Conservation (phyloP, 2,329 filamentous ascomycete genomes). For the Xylariaceae sp. region DNA sequence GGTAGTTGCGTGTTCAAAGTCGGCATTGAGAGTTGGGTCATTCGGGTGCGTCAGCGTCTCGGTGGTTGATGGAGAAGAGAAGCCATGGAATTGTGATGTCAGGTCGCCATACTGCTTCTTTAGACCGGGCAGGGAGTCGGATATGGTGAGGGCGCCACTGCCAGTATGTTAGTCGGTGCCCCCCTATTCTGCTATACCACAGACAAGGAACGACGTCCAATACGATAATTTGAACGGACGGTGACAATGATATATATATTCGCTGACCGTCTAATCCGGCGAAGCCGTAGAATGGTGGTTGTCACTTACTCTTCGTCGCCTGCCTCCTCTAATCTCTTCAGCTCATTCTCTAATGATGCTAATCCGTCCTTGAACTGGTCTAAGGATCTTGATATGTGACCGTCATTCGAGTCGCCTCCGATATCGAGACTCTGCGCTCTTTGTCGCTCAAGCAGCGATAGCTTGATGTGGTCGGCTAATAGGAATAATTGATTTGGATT, state of each 20-base stretch:
- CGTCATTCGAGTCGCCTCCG: constrained; percentile 80
- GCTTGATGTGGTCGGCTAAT: constrained; percentile 94
- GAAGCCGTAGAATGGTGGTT: constrained; percentile 8
- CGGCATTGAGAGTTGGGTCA: constrained; percentile 63
- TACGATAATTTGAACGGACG: too few relatives aligned
- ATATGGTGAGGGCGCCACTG: constrained; percentile 56
- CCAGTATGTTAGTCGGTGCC: constrained; percentile 31
- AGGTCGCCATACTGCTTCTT: constrained; percentile 78
- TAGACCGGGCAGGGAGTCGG: constrained; percentile 71
- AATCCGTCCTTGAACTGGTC: constrained; percentile 86
- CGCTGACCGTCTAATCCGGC: too few relatives aligned
- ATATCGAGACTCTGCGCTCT: constrained; percentile 82
- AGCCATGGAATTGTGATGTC: constrained; percentile 78
- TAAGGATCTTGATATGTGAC: constrained; percentile 85
- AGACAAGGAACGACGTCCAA: background rate
- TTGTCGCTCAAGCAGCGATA: constrained; percentile 90
- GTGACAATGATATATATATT: too few relatives aligned
- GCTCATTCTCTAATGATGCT: constrained; percentile 68
- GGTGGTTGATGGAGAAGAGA: constrained; percentile 56
- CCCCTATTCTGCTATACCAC: background rate
- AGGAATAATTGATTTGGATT: constrained; percentile 82
- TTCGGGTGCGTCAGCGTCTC: constrained; percentile 66
- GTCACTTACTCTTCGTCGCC: constrained; percentile 66
- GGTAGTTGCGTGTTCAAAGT: constrained; percentile 68
- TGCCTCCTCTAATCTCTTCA: constrained; percentile 65